Conservation (phyloP, 1,284 basidiomycete species). For the Sparassis latifolia region DNA sequence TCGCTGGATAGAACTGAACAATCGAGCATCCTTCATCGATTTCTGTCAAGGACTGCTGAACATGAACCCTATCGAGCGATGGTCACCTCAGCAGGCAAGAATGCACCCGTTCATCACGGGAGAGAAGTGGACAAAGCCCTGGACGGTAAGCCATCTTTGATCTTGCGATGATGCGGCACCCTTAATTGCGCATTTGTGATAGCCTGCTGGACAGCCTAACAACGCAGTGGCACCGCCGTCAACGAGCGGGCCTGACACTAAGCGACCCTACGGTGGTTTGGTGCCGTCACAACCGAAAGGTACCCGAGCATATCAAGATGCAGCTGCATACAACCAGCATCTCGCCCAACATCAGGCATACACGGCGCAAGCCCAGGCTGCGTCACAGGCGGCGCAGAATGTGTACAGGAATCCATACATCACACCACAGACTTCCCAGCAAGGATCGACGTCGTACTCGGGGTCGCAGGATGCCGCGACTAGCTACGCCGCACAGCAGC, state of each 20-base stretch:
- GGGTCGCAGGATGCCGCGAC: slow-evolving; percentile 17
- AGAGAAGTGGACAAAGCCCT: slow-evolving; percentile 88
- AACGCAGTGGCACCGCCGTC: slow-evolving; percentile 21
- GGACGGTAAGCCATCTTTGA: slow-evolving; percentile 55
- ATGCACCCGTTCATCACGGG: slow-evolving; percentile 98
- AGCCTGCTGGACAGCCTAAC: slow-evolving; percentile 38
- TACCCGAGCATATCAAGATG: slow-evolving; percentile 84
- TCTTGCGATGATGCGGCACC: not conserved
- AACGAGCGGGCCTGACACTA: slow-evolving; percentile 48
- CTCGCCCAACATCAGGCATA: slow-evolving; percentile 91
- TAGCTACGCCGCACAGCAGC: slow-evolving; percentile 27
- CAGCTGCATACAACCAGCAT: slow-evolving; percentile 92
- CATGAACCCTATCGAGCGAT: slow-evolving; percentile 90
- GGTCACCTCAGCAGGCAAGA: slow-evolving; percentile 96
- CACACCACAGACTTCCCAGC: slow-evolving; percentile 34
- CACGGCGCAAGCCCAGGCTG: slow-evolving; percentile 74
- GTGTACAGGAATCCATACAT: slow-evolving; percentile 73
- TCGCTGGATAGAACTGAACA: slow-evolving; percentile 72
- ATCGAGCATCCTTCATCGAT: slow-evolving; percentile 92
- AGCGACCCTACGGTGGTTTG: slow-evolving; percentile 93
- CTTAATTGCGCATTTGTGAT: not conserved
- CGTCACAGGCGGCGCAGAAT: slow-evolving; percentile 58
- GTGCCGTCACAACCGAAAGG: slow-evolving; percentile 76
- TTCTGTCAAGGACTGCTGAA: slow-evolving; percentile 94
- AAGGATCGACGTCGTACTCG: slow-evolving; percentile 20